Evolutionary conservation across 495 filamentous ascomycete species (phyloP).

Genomic region (Penicillium egyptiacum): DNA sequence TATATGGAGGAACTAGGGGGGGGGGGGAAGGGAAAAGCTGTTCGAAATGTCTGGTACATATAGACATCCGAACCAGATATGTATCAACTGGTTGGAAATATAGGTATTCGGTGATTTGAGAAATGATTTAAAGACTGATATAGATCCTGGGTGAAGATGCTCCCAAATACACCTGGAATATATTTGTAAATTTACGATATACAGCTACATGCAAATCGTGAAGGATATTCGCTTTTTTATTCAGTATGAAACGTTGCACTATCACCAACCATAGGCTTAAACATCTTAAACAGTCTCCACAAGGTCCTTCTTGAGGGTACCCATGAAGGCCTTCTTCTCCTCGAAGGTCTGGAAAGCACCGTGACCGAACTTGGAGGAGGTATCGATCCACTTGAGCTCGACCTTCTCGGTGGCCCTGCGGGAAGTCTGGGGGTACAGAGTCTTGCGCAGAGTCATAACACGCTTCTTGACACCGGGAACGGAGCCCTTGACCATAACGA

Average conservation of each 20-base stretch:
- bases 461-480: slow-evolving; percentile 99
- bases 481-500: slow-evolving; percentile 95
- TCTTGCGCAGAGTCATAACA: slow-evolving; percentile 98
- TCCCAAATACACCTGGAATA: not conserved
- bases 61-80: not conserved
- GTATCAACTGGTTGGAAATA: not conserved
- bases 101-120: not conserved
- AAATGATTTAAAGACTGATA: not conserved
- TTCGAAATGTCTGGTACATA: not conserved
- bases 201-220: slow-evolving; percentile 23
- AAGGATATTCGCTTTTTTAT: slow-evolving; percentile 50
- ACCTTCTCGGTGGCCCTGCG: slow-evolving; percentile 96
- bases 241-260: slow-evolving; percentile 49
- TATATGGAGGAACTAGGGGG: not conserved
- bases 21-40: no score
- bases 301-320: slow-evolving; percentile 99
- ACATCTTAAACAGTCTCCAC: slow-evolving; percentile 67
- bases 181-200: not conserved
- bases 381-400: slow-evolving; percentile 99
- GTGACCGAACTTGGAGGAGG: slow-evolving; percentile 99
- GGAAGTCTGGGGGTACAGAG: slow-evolving; percentile 96
- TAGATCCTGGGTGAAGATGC: not conserved
- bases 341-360: slow-evolving; percentile 97
- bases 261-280: slow-evolving; percentile 41
- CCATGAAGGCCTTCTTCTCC: slow-evolving; percentile 97